These are phyloP conservation scores for Syzygium oleosum DNA, from an alignment of 345 rosid species.

Conservation along the genomic window DNA sequence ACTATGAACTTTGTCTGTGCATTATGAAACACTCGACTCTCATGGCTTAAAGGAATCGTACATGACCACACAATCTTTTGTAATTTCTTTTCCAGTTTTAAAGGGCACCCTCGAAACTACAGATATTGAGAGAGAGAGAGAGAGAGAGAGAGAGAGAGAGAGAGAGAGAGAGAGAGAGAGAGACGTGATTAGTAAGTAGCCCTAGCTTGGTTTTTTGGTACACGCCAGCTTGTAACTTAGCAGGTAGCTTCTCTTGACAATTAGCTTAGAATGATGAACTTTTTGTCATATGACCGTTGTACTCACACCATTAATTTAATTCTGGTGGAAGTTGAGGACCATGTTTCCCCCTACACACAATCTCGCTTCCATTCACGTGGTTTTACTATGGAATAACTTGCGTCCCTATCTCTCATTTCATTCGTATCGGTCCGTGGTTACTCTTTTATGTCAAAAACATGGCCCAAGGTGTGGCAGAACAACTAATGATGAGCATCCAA, in stretches of 20 bases:
- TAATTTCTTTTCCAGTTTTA: neutral
- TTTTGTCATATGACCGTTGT: neutral
- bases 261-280: neutral
- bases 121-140: no score
- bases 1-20: neutral
- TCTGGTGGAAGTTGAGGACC: neutral
- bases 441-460: neutral
- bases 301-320: neutral
- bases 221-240: neutral
- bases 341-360: neutral
- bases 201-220: neutral
- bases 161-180: neutral
- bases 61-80: neutral
- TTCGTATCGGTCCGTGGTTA: neutral
- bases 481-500: neutral
- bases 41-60: neutral
- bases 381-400: neutral
- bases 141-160: neutral
- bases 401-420: neutral
- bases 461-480: neutral
- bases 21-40: neutral
- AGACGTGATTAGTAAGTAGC: neutral
- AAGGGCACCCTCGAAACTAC: neutral
- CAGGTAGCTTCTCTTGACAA: neutral
- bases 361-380: neutral